phyloP scores from a whole-genome alignment of 495 filamentous ascomycete species.

The Lichenothelia convexa region DNA sequence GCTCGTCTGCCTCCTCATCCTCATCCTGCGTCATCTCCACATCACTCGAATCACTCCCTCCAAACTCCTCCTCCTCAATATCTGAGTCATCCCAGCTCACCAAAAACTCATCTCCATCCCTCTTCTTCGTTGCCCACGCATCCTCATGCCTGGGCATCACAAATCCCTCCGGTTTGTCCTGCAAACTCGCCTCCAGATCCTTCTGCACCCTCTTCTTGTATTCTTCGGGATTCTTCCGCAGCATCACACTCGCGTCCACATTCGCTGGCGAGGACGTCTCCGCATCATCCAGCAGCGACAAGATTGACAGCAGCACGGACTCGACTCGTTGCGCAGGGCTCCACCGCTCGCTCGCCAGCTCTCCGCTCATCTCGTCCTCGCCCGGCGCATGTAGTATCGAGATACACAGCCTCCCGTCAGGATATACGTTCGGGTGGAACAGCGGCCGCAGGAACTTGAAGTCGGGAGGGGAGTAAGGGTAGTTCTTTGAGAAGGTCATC shows the following conservation, averaged over 20 bases:
- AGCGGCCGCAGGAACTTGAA: slow-evolving; percentile 72
- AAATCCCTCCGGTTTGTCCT: slow-evolving; percentile 65
- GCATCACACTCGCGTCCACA: slow-evolving; percentile 77
- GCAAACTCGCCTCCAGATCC: slow-evolving; percentile 53
- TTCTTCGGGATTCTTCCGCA: slow-evolving; percentile 45
- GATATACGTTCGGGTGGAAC: slow-evolving; percentile 87
- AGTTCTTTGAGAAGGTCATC: slow-evolving; percentile 77
- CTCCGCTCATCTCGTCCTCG: slow-evolving; percentile 81
- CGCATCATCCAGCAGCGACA: slow-evolving; percentile 86
- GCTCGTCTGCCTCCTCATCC: slow-evolving; percentile 13
- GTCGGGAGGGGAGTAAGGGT: slow-evolving; percentile 74
- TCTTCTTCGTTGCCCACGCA: slow-evolving; percentile 44
- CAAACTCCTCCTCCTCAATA: slow-evolving; percentile 49
- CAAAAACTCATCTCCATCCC: slow-evolving; percentile 64
- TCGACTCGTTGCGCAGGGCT: slow-evolving; percentile 82
- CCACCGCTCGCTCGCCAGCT: slow-evolving; percentile 79
- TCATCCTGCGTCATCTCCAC: slow-evolving; percentile 21
- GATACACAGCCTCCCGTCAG: slow-evolving; percentile 81
- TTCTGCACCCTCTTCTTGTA: slow-evolving; percentile 53
- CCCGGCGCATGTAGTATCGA: slow-evolving; percentile 88
- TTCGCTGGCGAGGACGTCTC: slow-evolving; percentile 89
- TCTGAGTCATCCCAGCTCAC: slow-evolving; percentile 59
- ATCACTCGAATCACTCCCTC: slow-evolving; percentile 46
- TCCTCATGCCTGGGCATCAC: slow-evolving; percentile 59
- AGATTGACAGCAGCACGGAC: slow-evolving; percentile 77